Percentiles rank a stretch among this genome's conserved stretches.
Evolutionary conservation across 2,329 filamentous ascomycete species (phyloP).

Genomic region (Xylaria sp.): DNA sequence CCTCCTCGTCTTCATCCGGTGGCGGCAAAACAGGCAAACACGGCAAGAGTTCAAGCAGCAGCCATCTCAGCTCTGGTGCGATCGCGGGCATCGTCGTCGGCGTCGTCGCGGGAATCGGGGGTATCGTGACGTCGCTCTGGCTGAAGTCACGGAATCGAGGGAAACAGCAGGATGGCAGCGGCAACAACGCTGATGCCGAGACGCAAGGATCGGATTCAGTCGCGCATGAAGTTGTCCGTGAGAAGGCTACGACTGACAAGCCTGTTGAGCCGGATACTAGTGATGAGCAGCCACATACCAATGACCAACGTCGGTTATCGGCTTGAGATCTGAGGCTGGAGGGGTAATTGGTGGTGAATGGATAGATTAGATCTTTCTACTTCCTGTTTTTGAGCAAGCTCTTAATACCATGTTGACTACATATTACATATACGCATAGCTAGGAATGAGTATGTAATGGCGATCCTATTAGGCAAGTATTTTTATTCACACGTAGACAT

Average conservation of each 20-base stretch:
- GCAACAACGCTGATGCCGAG: background rate
- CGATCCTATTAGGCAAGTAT: background rate
- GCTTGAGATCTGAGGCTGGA: background rate
- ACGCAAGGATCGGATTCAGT: background rate
- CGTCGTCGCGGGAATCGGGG: constrained; percentile 7
- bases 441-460: background rate
- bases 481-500: background rate
- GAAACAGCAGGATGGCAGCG: background rate
- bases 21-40: background rate
- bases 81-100: constrained; percentile 28
- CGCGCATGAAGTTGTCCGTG: background rate
- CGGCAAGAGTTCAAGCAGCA: background rate
- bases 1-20: background rate
- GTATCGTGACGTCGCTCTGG: background rate
- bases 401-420: background rate
- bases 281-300: background rate
- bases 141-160: background rate
- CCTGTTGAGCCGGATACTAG: background rate
- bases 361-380: background rate
- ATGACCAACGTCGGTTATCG: background rate
- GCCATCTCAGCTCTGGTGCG: constrained; percentile 13
- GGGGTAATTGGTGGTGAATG: background rate
- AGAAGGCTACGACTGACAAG: background rate
- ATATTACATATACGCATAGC: background rate
- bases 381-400: background rate